Base-by-base conservation (phyloP, 805 yeast genomes). In the Candida insectalens region DNA sequence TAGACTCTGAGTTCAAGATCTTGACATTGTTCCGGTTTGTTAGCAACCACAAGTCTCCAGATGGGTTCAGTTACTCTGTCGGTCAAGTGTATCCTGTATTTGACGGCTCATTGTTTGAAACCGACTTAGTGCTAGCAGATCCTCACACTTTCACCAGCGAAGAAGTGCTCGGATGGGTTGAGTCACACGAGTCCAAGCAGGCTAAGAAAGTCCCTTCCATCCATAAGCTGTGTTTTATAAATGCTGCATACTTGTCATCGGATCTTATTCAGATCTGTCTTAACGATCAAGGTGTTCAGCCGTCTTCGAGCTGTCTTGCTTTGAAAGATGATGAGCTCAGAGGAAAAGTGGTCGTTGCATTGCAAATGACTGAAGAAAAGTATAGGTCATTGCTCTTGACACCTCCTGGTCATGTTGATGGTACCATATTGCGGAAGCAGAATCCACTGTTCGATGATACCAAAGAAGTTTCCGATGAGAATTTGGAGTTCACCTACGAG, bases 21-120 rank as follows among this genome's bases (percentile, higher is more conserved):
- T 45, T 87, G 47, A 65, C 89, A 0, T 59, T 87, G 19, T 88
- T 82, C 50, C 73, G 96, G 56, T 60, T 80, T 16, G 96, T 85
- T 7, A 44, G 41, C 15, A 27, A 28, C 6, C 73, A 73, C 22
- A 94, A 82, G 35, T 72, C 77, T 47, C 82, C 71, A 25, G 34
- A 17, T n/a, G 25, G 18, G 5, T 34, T 32, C 20, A 65, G 65
- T 37, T 77, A 77, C 49, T 83, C 84, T 1, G 88, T 84, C 19
- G 92, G 89, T 15, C 85, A 79, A 40, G 55, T 49, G 0, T 89
- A 88, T 49, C 62, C 60, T 6, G 63, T 72, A 66, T 79, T 81
- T 53, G 79, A 75, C 39, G 58, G 60, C 15, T 37, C 65, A 0
- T 50, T 73, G n/a, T 72, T 80, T 37, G 12, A 35, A 5, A 19